Evolutionary conservation across 2,329 filamentous ascomycete species (phyloP), one percentile per base, ranked within the genome.

Genomic region (Aureobasidium sp.): DNA sequence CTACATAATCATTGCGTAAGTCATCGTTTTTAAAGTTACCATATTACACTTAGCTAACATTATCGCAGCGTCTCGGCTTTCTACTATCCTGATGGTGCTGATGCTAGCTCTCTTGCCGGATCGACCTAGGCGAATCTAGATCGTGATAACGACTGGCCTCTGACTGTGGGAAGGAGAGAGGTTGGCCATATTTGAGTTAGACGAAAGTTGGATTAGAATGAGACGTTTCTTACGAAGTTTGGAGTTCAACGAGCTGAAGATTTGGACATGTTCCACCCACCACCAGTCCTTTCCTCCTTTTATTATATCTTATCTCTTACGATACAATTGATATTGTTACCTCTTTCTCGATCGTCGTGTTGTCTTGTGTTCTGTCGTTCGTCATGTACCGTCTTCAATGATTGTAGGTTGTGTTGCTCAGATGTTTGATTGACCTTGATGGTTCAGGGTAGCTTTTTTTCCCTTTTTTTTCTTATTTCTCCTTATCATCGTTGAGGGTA

Each of bases 1-100:
- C 3, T 94, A 94, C 69, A 78, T 87, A 44, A 94, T 94, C 59
- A 92, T 94, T 69, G 89, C 88, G 68, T 76, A 67, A 71, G 75
- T 69, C n/a, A 11, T 45, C 15, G 25, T 52, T 27, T 16, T 30
- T 29, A 21, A 48, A 3, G 10, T 25, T 32, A n/a, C 11, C 16
- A n/a, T 10, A 25, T 16, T 5, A 29, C 41, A 34, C 27, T 34
- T 11, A 9, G 29, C 53, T 57, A 57, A 57, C 39, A 45, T 25
- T 1, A 25, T 45, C 11, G 9, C 32, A 69, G 68, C 27, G 67
- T 81, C 49, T 73, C 74, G 13, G 76, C 77, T 48, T 81, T 79
- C 73, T 81, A 78, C 68, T 81, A 80, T 63, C 78, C 78, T 1
- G 72, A 74, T 63, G 70, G 70, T 3, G 73, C 70, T 21, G 72